Evolutionary conservation across 1,284 basidiomycete genomes (phyloP).

Genomic region (Cerrena zonata): DNA sequence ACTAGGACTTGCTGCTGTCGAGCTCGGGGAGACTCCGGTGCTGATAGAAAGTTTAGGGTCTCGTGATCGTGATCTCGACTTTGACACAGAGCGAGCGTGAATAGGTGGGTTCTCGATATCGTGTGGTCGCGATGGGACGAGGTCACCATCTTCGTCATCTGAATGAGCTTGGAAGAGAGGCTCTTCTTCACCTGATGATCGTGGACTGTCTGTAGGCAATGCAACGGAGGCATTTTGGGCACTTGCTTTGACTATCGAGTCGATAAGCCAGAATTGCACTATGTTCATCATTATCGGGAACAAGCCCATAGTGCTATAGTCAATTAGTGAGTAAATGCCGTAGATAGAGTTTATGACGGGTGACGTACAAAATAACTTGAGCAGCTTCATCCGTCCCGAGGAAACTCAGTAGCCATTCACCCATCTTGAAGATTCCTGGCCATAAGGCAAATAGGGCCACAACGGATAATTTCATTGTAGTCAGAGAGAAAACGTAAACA

Average conservation of each 20-base stretch:
- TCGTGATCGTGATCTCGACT: constrained; percentile 32
- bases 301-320: constrained; percentile 76
- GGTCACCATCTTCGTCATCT: constrained; percentile 53
- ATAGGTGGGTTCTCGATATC: constrained; percentile 42
- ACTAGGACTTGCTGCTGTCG: constrained; percentile 26
- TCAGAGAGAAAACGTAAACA: constrained; percentile 78
- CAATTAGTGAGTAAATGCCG: constrained; percentile 7
- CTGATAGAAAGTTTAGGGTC: constrained; percentile 17
- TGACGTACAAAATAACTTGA: constrained; percentile 79
- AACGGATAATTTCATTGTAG: constrained; percentile 88
- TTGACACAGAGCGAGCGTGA: constrained; percentile 23
- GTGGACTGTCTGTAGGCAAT: constrained; percentile 33
- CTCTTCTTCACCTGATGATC: constrained; percentile 39
- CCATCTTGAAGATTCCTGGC: constrained; percentile 66
- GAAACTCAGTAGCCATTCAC: constrained; percentile 81
- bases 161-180: constrained; percentile 43
- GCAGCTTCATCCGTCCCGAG: constrained; percentile 60
- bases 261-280: constrained; percentile 83
- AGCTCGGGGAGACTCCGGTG: constrained; percentile 22
- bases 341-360: background rate
- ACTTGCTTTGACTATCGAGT: constrained; percentile 79
- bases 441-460: constrained; percentile 69
- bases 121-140: constrained; percentile 21
- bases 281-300: constrained; percentile 93
- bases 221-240: constrained; percentile 30